Evolutionary conservation across 2,329 filamentous ascomycete species (phyloP), one percentile per base, ranked within the genome.

Genomic region (Arthroderma sp.): DNA sequence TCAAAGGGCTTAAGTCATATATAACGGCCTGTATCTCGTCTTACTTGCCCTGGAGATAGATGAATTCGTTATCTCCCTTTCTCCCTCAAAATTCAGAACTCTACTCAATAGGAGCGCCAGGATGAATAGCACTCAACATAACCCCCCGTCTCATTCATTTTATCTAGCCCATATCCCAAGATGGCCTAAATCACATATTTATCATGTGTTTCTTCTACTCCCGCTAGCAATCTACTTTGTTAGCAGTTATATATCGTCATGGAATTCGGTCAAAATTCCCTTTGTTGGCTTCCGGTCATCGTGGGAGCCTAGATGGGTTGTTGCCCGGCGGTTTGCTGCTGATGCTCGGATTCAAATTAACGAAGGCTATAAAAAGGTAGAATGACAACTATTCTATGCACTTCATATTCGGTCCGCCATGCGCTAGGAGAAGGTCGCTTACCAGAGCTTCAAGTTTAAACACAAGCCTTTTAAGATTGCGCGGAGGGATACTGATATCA

Each of bases 401-500:
- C n/a, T 11, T 36, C 5, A 30, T 22, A 28, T 64, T 36, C 31
- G 10, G 15, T 11, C 41, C 11, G 31, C 41, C 15, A 42, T 22
- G 9, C 41, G 28, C 9, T 43, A 15, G n/a, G 9, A 15, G 41
- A 11, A 43, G 29, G 37, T 27, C 37, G 29, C 9, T 39, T 39
- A 27, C 22, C 37, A n/a, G 15, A 39, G 15, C 22, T 27, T 39
- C 37, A 27, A 51, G 50, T 50, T 40, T 39, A 48, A 49, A 40
- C 34, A 48, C 28, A 11, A 31, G 7, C 50, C 48, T 38, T 51
- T 50, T 39, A 50, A 48, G 31, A 38, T 51, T 29, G 10, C 28
- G 29, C 36, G 43, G 15, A 48, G 37, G 15, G 42, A 53, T 39
- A 42, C 45, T 8, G 55, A 56, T 30, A 46, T 57, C 6, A 40